Percentiles rank a stretch among this genome's conserved stretches.
These are phyloP conservation scores for Fusarium irregulare DNA, from an alignment of 2,329 filamentous ascomycete species.

Conservation along the genomic window DNA sequence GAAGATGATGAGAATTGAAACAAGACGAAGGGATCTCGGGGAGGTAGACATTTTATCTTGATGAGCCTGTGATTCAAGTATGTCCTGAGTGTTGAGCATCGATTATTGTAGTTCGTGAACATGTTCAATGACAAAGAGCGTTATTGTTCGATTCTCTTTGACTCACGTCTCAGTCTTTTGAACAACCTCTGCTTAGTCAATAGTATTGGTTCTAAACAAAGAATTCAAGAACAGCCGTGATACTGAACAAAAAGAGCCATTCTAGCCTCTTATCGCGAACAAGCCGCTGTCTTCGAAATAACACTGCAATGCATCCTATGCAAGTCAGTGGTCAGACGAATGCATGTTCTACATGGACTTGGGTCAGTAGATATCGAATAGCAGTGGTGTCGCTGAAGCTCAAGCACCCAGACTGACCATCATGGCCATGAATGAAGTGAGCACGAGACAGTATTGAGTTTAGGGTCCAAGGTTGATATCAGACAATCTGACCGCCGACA, in stretches of 20 bases:
- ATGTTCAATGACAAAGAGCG: neutral
- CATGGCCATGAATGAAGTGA: neutral
- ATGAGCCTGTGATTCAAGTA: neutral
- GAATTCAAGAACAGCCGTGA: neutral
- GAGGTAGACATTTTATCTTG: neutral
- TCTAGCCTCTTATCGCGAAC: neutral
- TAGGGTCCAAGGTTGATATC: neutral
- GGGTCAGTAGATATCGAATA: neutral
- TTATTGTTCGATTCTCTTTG: neutral
- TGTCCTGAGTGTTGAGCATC: neutral
- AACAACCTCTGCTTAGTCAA: rapidly evolving
- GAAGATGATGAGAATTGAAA: neutral
- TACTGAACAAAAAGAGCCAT: neutral
- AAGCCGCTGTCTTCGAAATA: neutral
- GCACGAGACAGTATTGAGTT: neutral
- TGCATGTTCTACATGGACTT: neutral
- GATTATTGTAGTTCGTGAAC: neutral
- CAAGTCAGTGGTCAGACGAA: neutral
- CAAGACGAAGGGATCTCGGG: neutral
- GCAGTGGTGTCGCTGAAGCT: neutral
- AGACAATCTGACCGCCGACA: neutral
- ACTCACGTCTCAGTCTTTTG: neutral
- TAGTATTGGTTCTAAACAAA: neutral
- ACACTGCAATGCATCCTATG: neutral
- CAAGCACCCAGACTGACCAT: neutral